Evolutionary conservation across 331 rosid genomes (phyloP), one percentile per base, ranked within the genome.

Genomic region (Rosa hybrid): DNA sequence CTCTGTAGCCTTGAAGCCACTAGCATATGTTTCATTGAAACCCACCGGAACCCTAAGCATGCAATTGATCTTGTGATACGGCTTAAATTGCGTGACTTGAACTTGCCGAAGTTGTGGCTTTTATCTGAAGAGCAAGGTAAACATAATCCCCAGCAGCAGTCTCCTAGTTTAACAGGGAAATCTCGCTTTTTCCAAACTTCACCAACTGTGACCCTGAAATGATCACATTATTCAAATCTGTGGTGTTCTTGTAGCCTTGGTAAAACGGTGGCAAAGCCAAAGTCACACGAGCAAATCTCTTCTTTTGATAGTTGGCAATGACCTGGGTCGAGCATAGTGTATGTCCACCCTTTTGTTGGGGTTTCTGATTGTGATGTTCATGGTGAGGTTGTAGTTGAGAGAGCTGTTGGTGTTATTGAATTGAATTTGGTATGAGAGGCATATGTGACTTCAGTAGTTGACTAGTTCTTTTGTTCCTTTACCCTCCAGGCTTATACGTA

Each of bases 141-240:
- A 80, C 38, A 34, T 34, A 34, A 34, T 34, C 3, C 42, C 86
- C 49, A 39, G 16, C 16, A 27, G 49, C 48, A 27, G 63, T 86
- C 42, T 82, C 80, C 30, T 14, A 21, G 56, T 82, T 38, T 1
- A 79, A 86, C 16, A 76, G 42, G 77, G 77, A 74, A 25, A 77
- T 14, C 25, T 70, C 81, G 0, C 75, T 13, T 71, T 38, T 34
- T 49, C 57, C 54, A 27, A 71, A 64, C 48, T 9, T 9, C 59
- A 48, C 21, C 34, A 39, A 14, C 30, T 71, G 67, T 18, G 72
- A 72, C 46, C 81, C 75, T 62, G 59, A 8, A 42, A 71, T 16
- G 9, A 34, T 12, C 38, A 12, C n/a, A 6, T 64, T 27, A 6
- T 14, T 16, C 16, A 77, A 12, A 14, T 49, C 7, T 12, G 74